Evolutionary conservation across 805 yeast species (phyloP).

Genomic region (Kluyveromyces nonfermentans): DNA sequence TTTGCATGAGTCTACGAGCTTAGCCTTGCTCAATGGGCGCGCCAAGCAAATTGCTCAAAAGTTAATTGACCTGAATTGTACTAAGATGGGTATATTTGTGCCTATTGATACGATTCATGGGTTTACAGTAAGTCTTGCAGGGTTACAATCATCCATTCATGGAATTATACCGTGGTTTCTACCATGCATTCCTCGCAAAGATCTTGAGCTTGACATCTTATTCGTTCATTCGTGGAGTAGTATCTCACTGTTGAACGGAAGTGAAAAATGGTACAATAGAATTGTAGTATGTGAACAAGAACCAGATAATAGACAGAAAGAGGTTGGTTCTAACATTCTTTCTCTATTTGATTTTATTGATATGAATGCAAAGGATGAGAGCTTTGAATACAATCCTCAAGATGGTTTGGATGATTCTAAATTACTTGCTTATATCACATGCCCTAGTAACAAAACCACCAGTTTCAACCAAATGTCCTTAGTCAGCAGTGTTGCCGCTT

Average conservation of each 20-base stretch:
- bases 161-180: conserved; percentile 35
- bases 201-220: conserved; percentile 24
- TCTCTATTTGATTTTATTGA: conserved; percentile 20
- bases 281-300: conserved; percentile 26
- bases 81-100: conserved; percentile 24
- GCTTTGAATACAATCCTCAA: conserved; percentile 23
- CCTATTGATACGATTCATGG: conserved; percentile 27
- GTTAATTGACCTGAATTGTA: conserved; percentile 5
- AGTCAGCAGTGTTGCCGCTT: conserved; percentile 45
- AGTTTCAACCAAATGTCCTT: conserved; percentile 43
- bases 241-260: conserved; percentile 14
- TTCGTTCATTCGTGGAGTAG: conserved; percentile 24
- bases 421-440: conserved; percentile 21
- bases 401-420: conserved; percentile 32
- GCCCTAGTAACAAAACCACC: conserved; percentile 18
- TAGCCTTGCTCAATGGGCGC: conserved; percentile 19
- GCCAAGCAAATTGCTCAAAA: conserved; percentile 12
- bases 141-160: conserved; percentile 31
- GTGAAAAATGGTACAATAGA: conserved; percentile 24
- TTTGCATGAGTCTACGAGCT: conserved; percentile 10
- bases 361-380: conserved; percentile 9
- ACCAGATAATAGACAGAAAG: conserved; percentile 2
- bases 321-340: conserved; percentile 8
- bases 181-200: conserved; percentile 25
- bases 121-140: conserved; percentile 34